phyloP scores from a whole-genome alignment of 2,329 filamentous ascomycete genomes.

The Fusarium sp. region DNA sequence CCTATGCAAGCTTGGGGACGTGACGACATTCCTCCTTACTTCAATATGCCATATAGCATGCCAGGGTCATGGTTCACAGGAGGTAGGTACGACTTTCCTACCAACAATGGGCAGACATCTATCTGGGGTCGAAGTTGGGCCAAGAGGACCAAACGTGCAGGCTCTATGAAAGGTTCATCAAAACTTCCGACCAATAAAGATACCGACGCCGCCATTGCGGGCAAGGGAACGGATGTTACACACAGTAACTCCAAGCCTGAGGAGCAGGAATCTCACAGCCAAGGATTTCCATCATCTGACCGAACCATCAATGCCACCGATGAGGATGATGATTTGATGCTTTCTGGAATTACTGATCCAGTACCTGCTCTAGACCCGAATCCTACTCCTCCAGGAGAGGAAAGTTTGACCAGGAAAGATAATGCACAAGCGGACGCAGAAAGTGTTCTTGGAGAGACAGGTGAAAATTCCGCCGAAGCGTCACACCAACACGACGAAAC shows the following conservation, averaged over 20 bases:
- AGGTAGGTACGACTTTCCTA: conserved; percentile 53
- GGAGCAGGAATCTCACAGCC: background rate
- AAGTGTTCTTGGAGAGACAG: background rate
- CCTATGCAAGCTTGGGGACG: conserved; percentile 35
- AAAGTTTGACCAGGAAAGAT: background rate
- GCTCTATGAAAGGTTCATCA: conserved; percentile 33
- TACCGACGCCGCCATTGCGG: background rate
- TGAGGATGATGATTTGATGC: conserved; percentile 47
- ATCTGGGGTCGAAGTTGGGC: conserved; percentile 52
- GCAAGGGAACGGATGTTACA: conserved; percentile 9
- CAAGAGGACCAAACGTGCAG: conserved; percentile 34
- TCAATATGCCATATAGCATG: conserved; percentile 33
- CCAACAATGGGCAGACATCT: conserved; percentile 50
- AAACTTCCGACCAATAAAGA: conserved; percentile 9
- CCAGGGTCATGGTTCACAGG: conserved; percentile 24
- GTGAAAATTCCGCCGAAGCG: conserved; percentile 3
- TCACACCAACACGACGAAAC: background rate
- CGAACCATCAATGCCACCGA: conserved; percentile 35
- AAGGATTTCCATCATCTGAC: background rate
- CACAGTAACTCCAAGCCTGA: background rate
- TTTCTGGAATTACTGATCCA: conserved; percentile 8
- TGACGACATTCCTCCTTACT: conserved; percentile 42
- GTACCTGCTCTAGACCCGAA: background rate
- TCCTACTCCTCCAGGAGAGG: background rate
- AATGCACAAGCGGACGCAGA: background rate